Percentiles rank a stretch among this genome's conserved stretches.
Conservation (phyloP, 2,329 filamentous ascomycete species). For the Stemphylium beticola region DNA sequence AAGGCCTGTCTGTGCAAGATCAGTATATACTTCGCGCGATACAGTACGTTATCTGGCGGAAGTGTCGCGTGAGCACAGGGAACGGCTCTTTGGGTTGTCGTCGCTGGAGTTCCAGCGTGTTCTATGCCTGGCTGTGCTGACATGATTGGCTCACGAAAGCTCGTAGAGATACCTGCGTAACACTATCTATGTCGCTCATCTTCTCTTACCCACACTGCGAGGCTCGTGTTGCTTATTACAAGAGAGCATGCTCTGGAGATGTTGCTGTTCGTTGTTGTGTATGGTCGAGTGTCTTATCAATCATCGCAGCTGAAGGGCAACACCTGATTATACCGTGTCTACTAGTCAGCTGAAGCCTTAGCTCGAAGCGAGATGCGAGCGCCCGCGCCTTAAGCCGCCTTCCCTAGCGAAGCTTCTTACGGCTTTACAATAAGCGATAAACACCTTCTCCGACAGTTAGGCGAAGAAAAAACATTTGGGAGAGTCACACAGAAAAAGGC, state of each 20-base stretch:
- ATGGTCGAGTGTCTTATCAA: neutral
- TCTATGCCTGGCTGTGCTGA: neutral
- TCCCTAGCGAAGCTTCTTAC: neutral
- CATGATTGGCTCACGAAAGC: neutral
- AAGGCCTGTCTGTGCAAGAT: neutral
- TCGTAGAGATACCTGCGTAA: neutral
- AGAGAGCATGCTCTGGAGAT: neutral
- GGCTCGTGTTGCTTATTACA: neutral
- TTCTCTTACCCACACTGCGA: neutral
- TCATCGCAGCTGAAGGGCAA: neutral
- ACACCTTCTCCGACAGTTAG: neutral
- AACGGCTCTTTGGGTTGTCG: neutral
- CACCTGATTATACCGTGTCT: neutral
- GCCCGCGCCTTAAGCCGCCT: neutral
- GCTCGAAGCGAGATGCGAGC: neutral
- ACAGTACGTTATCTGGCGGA: neutral
- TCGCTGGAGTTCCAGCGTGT: neutral
- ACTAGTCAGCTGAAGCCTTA: neutral
- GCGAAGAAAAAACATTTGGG: neutral
- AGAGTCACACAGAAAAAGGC: neutral
- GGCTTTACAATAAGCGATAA: neutral
- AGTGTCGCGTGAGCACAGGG: neutral
- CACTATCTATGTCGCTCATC: neutral
- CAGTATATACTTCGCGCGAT: neutral
- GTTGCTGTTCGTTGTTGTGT: neutral